Evolutionary conservation across 2,329 filamentous ascomycete genomes (phyloP), one percentile per base, ranked within the genome.

Genomic region (Tolypocladium endophyticum): DNA sequence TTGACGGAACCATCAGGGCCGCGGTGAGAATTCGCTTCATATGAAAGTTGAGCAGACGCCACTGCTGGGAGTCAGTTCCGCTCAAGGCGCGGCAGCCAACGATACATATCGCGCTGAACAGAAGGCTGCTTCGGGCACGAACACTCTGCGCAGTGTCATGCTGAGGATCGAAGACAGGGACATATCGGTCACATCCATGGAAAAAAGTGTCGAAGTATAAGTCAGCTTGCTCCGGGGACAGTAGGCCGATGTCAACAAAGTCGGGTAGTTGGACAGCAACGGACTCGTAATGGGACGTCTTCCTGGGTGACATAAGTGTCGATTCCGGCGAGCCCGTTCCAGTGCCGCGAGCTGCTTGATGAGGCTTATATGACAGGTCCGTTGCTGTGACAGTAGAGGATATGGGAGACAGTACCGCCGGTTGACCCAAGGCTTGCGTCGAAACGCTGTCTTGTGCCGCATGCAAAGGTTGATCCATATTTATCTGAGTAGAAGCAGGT

Each of bases 41-140:
- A 54, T 78, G 74, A 6, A 75, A 73, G 55, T 76, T 72, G 8
- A 79, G 67, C n/a, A 79, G 61, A 59, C 78, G 75, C 63, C 74
- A 77, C 18, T 67, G 68, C 0, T 69, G 59, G 0, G 76, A 76
- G 23, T 72, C 69, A 12, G 73, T 72, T 5, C 76, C 77, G 58
- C 68, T 65, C 18, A 71, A 64, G 2, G 78, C 75, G 16, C 79
- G 76, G 63, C 78, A 81, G 2, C 81, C 81, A 30, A 81, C 75
- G 1, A 78, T 77, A 59, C 80, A 78, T 9, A 83, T 79, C 1
- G 76, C 73, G 62, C 81, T 78, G 55, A 83, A 77, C 0, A 84
- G 70, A 20, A 83, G 74, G 3, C 74, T 73, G 58, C 79, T 82
- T 16, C 80, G 72, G 11, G 69, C 66, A 20, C 76, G 70, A 2